A percentile compares a stretch with the other conserved stretches of the same genome.
These are phyloP conservation scores for Hyphopichia burtonii DNA, from an alignment of 1,139 yeast genomes.

Conservation along the genomic window DNA sequence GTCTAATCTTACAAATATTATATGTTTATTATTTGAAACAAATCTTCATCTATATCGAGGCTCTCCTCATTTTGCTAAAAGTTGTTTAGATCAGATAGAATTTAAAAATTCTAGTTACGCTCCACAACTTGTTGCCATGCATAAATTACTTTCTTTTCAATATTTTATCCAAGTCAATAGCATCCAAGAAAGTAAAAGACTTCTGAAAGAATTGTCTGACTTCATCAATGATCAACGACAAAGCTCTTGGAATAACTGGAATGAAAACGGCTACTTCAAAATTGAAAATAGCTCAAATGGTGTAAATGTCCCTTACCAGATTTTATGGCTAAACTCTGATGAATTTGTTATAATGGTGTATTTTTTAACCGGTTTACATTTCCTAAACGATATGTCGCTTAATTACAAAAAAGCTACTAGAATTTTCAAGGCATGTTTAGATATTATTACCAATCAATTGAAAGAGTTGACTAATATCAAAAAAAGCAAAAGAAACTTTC, in stretches of 20 bases:
- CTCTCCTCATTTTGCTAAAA: conserved; percentile 18
- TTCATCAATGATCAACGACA: conserved; percentile 23
- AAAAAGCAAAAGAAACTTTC: conserved; percentile 11
- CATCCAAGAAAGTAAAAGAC: conserved; percentile 15
- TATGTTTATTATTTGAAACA: conserved; percentile 19
- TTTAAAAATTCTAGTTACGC: conserved; percentile 13
- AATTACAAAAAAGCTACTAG: conserved; percentile 27
- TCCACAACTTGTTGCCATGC: conserved; percentile 30
- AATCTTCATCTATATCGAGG: conserved; percentile 29
- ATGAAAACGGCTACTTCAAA: conserved; percentile 21
- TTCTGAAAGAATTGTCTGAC: conserved; percentile 22
- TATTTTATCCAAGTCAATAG: conserved; percentile 25
- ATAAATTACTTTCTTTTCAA: conserved; percentile 20
- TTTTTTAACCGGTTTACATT: conserved; percentile 39
- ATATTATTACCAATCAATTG: conserved; percentile 27
- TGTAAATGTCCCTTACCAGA: conserved; percentile 9
- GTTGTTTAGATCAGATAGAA: conserved; percentile 11
- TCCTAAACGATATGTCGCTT: conserved; percentile 7
- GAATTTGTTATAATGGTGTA: conserved; percentile 43
- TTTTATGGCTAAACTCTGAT: conserved; percentile 40
- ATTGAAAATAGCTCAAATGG: conserved; percentile 9
- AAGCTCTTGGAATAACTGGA: conserved; percentile 23
- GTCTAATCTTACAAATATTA: conserved; percentile 15
- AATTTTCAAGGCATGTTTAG: conserved; percentile 35
- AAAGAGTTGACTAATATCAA: conserved; percentile 14